Percentiles rank a stretch among this genome's conserved stretches.
phyloP scores from a whole-genome alignment of 305 asterid species.

The Fraxinus baroniana region DNA sequence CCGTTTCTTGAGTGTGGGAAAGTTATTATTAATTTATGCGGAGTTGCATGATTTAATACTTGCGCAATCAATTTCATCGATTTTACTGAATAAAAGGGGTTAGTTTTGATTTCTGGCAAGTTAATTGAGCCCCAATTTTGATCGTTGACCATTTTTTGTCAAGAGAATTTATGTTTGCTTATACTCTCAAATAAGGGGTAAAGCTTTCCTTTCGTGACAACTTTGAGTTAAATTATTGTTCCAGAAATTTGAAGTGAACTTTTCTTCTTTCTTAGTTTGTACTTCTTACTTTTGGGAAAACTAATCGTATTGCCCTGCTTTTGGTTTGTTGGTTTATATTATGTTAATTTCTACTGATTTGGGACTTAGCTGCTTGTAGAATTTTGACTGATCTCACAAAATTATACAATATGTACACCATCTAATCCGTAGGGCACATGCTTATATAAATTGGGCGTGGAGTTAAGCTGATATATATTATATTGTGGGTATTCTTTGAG shows the following conservation, averaged over 20 bases:
- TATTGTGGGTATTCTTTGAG: background rate
- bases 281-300: background rate
- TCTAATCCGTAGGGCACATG: background rate
- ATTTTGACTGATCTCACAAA: background rate
- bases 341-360: background rate
- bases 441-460: background rate
- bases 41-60: background rate
- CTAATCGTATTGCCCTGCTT: background rate
- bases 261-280: background rate
- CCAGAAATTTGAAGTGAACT: background rate
- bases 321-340: background rate
- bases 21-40: background rate
- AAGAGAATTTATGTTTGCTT: background rate
- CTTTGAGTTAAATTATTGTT: background rate
- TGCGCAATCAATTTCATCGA: background rate
- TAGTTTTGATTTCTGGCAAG: background rate
- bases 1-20: background rate
- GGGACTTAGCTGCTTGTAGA: background rate
- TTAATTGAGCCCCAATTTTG: conserved; percentile 15
- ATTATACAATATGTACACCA: background rate
- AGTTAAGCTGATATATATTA: background rate
- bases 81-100: background rate
- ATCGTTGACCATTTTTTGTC: conserved; percentile 3
- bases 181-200: background rate
- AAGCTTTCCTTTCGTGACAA: background rate